Percentiles rank a stretch among this genome's conserved stretches.
Evolutionary conservation across 2,329 filamentous ascomycete species (phyloP).

Genomic region (Pezicula radicicola): DNA sequence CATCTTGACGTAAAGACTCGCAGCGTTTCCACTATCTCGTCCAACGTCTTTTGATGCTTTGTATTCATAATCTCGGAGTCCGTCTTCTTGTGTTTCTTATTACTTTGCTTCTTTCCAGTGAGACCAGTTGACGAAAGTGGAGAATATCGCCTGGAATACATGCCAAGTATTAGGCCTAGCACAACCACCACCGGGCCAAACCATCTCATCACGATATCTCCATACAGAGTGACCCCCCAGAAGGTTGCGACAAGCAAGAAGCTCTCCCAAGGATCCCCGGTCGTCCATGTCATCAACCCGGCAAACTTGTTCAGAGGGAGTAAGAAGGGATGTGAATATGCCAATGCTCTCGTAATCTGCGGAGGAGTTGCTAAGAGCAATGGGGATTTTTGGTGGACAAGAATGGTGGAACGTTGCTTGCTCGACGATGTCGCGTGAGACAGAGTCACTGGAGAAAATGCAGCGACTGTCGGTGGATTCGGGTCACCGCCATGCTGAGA

Average conservation of each 20-base stretch:
- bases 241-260: conserved; percentile 83
- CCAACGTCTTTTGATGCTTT: conserved; percentile 87
- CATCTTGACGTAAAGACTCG: conserved; percentile 88
- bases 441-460: conserved; percentile 83
- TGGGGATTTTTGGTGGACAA: conserved; percentile 96
- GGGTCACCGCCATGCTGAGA: conserved; percentile 28
- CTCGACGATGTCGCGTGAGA: conserved; percentile 59
- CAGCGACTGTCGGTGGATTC: conserved; percentile 73
- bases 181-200: conserved; percentile 84
- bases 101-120: conserved; percentile 52
- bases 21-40: conserved; percentile 94
- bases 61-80: conserved; percentile 58
- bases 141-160: conserved; percentile 89
- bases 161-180: conserved; percentile 75
- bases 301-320: conserved; percentile 82
- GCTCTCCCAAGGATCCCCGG: conserved; percentile 92
- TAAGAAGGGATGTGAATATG: conserved; percentile 93
- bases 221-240: conserved; percentile 85
- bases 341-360: conserved; percentile 88
- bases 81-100: conserved; percentile 47
- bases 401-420: conserved; percentile 82
- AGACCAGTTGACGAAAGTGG: conserved; percentile 84
- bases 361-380: conserved; percentile 90
- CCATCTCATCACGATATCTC: conserved; percentile 75
- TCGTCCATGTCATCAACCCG: conserved; percentile 90